These are phyloP conservation scores for Fusarium penzigii DNA, from an alignment of 2,329 filamentous ascomycete genomes.

Conservation along the genomic window DNA sequence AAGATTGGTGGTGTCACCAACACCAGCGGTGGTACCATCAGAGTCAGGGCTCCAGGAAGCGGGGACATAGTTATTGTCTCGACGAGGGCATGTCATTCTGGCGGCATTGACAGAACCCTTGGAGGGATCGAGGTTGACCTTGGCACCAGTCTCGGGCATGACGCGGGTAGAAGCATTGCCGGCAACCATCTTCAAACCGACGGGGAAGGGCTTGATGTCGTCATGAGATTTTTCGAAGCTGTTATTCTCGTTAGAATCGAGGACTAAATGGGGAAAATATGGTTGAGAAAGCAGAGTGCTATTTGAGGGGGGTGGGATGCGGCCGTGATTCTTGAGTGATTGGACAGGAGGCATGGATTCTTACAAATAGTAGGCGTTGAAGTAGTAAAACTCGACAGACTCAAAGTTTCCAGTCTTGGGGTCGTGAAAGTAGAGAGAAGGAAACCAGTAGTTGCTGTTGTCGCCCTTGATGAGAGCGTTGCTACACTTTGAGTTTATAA, in stretches of 20 bases:
- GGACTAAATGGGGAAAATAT: no score
- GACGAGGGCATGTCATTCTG: constrained; percentile 62
- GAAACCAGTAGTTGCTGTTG: constrained; percentile 77
- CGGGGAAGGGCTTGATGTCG: constrained; percentile 68
- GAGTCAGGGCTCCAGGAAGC: constrained; percentile 57
- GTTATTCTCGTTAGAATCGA: constrained; percentile 13
- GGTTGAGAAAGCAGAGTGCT: no score
- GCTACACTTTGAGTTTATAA: constrained; percentile 65
- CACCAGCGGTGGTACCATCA: constrained; percentile 56
- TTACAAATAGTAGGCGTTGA: constrained; percentile 76
- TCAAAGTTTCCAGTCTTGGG: constrained; percentile 63
- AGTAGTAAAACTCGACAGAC: constrained; percentile 68
- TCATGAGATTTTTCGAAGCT: constrained; percentile 65
- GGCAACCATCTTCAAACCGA: constrained; percentile 69
- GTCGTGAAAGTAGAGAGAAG: constrained; percentile 68
- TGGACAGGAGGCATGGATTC: constrained; percentile 20
- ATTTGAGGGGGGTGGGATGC: not conserved
- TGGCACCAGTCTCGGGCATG: constrained; percentile 55
- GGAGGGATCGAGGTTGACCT: constrained; percentile 51
- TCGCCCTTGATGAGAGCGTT: constrained; percentile 70
- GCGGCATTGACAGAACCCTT: constrained; percentile 54
- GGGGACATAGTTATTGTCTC: constrained; percentile 44
- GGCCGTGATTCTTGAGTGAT: not conserved
- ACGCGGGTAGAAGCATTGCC: constrained; percentile 62
- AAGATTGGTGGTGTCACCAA: constrained; percentile 54